These are phyloP conservation scores for Trichoderma orchidacearum DNA, from an alignment of 495 filamentous ascomycete genomes.

Conservation along the genomic window DNA sequence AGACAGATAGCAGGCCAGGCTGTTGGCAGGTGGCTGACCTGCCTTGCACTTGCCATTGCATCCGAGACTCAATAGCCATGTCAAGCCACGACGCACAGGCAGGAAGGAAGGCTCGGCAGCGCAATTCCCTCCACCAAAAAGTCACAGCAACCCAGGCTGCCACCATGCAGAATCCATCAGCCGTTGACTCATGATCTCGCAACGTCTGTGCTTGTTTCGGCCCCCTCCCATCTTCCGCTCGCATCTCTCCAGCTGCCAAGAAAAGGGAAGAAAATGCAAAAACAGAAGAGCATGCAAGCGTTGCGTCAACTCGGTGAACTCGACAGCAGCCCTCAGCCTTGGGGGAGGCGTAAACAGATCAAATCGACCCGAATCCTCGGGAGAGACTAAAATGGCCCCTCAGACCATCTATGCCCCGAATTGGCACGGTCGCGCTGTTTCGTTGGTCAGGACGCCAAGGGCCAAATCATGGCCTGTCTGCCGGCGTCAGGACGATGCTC, in stretches of 20 bases:
- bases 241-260: no score
- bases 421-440: neutral
- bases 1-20: no score
- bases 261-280: no score
- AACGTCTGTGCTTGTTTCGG: no score
- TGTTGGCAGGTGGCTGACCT: neutral
- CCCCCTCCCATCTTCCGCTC: no score
- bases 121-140: neutral
- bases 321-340: neutral
- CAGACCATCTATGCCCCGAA: conserved; percentile 1
- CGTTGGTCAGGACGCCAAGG: neutral
- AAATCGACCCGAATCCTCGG: neutral
- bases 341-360: neutral
- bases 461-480: conserved; percentile 1
- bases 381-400: neutral
- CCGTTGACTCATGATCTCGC: neutral
- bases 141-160: neutral
- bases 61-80: neutral
- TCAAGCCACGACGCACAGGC: neutral
- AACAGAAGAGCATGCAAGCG: neutral
- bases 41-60: neutral
- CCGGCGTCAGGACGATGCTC: conserved; percentile 1
- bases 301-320: no score
- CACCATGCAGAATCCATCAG: neutral
- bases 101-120: no score